These are phyloP conservation scores for Phaseolus coccineus DNA, from an alignment of 331 rosid species.

Conservation along the genomic window DNA sequence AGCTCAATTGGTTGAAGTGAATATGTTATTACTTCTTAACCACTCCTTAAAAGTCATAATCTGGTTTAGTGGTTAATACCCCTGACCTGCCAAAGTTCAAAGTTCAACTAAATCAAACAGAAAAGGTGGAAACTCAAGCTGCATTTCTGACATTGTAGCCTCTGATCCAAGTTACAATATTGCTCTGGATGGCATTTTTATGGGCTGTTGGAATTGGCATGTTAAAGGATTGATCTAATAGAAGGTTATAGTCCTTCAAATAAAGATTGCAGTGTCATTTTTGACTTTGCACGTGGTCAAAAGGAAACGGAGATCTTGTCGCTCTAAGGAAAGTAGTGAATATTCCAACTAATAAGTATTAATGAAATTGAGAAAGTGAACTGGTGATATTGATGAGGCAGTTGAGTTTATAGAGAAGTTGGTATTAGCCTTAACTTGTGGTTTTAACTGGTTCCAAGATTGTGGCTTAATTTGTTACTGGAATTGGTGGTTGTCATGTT, in stretches of 20 bases:
- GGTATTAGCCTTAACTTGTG: neutral
- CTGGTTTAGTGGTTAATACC: neutral
- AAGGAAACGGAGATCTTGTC: neutral
- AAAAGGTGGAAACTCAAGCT: neutral
- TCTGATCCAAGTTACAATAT: neutral
- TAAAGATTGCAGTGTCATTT: neutral
- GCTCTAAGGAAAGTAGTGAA: neutral
- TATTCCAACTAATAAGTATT: neutral
- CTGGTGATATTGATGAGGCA: neutral
- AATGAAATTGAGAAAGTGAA: neutral
- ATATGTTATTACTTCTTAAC: neutral
- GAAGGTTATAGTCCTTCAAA: neutral
- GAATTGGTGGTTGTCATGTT: neutral
- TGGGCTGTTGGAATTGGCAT: neutral
- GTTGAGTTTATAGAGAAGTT: neutral
- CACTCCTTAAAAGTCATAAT: neutral
- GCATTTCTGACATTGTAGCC: constrained; percentile 3
- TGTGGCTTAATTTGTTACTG: neutral
- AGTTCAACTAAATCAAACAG: neutral
- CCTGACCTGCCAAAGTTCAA: neutral
- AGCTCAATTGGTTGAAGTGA: neutral
- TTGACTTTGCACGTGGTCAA: constrained; percentile 7
- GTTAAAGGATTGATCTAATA: neutral
- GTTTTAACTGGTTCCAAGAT: neutral
- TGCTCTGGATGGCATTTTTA: neutral